Base-by-base conservation (phyloP, 129 eudicot genomes). In the Pseudognaphalium luteoalbum region DNA sequence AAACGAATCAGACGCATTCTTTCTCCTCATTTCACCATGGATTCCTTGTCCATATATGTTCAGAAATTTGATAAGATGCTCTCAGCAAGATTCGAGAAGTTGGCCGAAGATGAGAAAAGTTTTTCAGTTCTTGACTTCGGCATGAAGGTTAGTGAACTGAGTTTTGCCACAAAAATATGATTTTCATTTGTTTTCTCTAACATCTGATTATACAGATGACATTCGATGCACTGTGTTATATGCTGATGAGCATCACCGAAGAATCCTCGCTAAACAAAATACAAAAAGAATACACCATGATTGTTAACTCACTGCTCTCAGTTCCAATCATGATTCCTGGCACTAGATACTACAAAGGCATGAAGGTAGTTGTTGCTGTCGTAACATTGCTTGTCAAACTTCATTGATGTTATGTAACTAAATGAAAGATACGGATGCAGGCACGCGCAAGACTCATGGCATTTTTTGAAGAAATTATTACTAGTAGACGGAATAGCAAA, bases 321-420 rank as follows among this genome's bases (percentile, higher is more conserved):
- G 35, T 85, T 74, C 88, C 93, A 7, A 37, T 85, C 76, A 88
- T 83, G 90, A 85, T 85, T 76, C 93, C 93, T 16, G 93, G 93
- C 70, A 85, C 93, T 29, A 78, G 80, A 75, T 88, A 85, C 79
- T 88, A 85, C 74, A 81, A 78, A 58, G 93, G 89, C 73, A 81
- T 88, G 30, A 83, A 88, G 93, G 92, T 88, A 83, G n/a, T 72
- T 2, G 2, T 6, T 17, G 3, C 4, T 20, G 19, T 6, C 32
- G 17, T 56, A 52, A 47, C 33, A 68, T 65, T 0, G 6, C 32
- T 4, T 21, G 16, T 73, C 37, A 74, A 9, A 73, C 35, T 6
- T 59, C 4, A 22, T 73, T 16, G 25, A 41, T 9, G 11, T 69
- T 35, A 30, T 33, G 34, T 54, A 30, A 78, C n/a, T 73, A 71